Evolutionary conservation across 768 basidiomycete genomes (phyloP), one percentile per base, ranked within the genome.

Genomic region (Filobasidium wieringae): DNA sequence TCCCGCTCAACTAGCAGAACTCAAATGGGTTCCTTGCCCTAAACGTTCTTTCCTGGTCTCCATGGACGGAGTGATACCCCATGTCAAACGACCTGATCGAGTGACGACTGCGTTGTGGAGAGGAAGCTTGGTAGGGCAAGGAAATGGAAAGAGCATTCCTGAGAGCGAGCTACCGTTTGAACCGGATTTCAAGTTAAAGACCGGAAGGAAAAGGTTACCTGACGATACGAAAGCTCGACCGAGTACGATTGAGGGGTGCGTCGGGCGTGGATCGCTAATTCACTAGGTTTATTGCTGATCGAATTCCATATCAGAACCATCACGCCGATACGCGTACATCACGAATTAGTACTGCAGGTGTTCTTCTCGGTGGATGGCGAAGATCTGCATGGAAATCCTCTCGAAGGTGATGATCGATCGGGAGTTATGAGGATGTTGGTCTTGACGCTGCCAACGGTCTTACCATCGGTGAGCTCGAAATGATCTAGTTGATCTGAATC

Each of bases 401-500:
- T 69, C 0, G 41, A 66, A 1, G 32, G 37, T n/a, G 50, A 57
- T 12, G 50, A 55, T 37, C 65, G 66, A 45, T 69, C 71, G 11
- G 71, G 71, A 22, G 69, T 71, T 51, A 55, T 71, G 37, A n/a
- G 67, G 22, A 66, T 68, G 66, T 65, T 72, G 64, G 43, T 58
- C 27, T 56, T 71, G 27, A 68, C 57, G 26, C 60, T 66, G 34
- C 63, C 65, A 2, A 55, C 68, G n/a, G 50, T 50, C 6, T 50
- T 72, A 26, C 69, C 71, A 30, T 69, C 69, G 30, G 70, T 71
- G 50, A 62, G 69, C 5, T 30, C 1, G 39, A 24, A 5, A 24
- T 19, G 5, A 27, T n/a, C 34, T 17, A 26, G 34, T 9, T 12
- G 22, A 8, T 2, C 24, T 14, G 19, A 12, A n/a, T 19, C 31